Evolutionary conservation across 129 eudicot species (phyloP), one percentile per base, ranked within the genome.

Genomic region (Kitagawia praeruptora): DNA sequence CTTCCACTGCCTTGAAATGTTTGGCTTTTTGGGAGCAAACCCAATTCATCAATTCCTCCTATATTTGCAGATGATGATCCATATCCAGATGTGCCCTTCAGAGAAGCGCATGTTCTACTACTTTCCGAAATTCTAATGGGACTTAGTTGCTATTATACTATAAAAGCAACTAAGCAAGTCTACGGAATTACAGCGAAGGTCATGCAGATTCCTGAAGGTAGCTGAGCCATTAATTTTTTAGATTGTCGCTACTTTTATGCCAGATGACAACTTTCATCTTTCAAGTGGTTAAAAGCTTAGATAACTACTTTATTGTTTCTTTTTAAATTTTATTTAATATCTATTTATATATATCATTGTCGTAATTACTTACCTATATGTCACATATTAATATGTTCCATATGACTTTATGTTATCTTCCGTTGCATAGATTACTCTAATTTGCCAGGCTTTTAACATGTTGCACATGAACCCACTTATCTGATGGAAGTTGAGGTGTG

Each of bases 101-200:
- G 85, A 56, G 93, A 80, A 25, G 87, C 73, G 90, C 92, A 87
- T 51, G 82, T 84, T 78, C 86, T 87, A 56, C 86, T 81, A 61
- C 85, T 73, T 70, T 84, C 93, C 71, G 83, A 71, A 64, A 92
- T 88, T 78, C 94, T 83, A 79, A 89, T 86, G 76, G 89, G 97
- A 78, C 97, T 89, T 82, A 72, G 97, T 92, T 12, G 95, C 89
- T 95, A 92, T 92, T 82, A 74, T 71, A 78, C 40, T 79, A 74
- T 47, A 58, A 78, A 63, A 64, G 39, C 45, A 44, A 67, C n/a
- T n/a, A n/a, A n/a, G n/a, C n/a, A n/a, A n/a, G 79, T 38, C 58
- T 63, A 70, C 73, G 23, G 74, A 66, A 54, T 56, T 42, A 40
- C 64, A 54, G 12, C 4, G 27, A 54, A 21, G 27, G 28, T 64